Evolutionary conservation across 768 basidiomycete species (phyloP).

Genomic region (Collybia mongolica): DNA sequence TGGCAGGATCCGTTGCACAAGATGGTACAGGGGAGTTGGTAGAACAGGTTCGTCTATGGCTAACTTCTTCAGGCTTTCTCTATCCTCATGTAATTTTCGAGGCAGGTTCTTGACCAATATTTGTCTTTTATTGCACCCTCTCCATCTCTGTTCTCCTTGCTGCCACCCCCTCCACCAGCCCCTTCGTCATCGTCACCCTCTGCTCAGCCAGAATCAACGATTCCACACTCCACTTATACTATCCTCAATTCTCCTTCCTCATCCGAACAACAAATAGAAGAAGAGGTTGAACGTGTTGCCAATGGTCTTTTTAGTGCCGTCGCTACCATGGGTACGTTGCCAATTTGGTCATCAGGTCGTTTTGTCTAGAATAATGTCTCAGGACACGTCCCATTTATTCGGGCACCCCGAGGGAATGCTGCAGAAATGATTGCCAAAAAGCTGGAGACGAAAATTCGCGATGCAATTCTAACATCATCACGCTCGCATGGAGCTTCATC

Average conservation of each 20-base stretch:
- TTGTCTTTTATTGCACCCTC: slow-evolving; percentile 95
- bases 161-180: slow-evolving; percentile 46
- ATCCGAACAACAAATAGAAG: slow-evolving; percentile 87
- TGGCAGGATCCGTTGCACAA: slow-evolving; percentile 84
- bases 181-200: slow-evolving; percentile 30
- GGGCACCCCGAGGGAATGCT: slow-evolving; percentile 93
- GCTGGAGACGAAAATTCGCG: slow-evolving; percentile 88
- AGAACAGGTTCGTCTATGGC: slow-evolving; percentile 55
- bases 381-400: slow-evolving; percentile 94
- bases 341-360: no score
- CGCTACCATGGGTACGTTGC: slow-evolving; percentile 72
- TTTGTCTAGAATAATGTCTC: not conserved
- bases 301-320: slow-evolving; percentile 90
- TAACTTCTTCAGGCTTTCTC: not conserved
- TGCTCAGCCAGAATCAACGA: slow-evolving; percentile 29
- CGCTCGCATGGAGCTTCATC: slow-evolving; percentile 52
- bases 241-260: slow-evolving; percentile 91
- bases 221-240: slow-evolving; percentile 66
- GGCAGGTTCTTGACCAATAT: slow-evolving; percentile 92
- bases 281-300: slow-evolving; percentile 89
- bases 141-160: slow-evolving; percentile 86
- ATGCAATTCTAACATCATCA: slow-evolving; percentile 72
- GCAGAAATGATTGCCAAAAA: slow-evolving; percentile 99
- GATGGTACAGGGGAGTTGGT: slow-evolving; percentile 82
- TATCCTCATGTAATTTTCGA: slow-evolving; percentile 5